phyloP scores from a whole-genome alignment of 306 rosid species.

The Cicer bijugum region DNA sequence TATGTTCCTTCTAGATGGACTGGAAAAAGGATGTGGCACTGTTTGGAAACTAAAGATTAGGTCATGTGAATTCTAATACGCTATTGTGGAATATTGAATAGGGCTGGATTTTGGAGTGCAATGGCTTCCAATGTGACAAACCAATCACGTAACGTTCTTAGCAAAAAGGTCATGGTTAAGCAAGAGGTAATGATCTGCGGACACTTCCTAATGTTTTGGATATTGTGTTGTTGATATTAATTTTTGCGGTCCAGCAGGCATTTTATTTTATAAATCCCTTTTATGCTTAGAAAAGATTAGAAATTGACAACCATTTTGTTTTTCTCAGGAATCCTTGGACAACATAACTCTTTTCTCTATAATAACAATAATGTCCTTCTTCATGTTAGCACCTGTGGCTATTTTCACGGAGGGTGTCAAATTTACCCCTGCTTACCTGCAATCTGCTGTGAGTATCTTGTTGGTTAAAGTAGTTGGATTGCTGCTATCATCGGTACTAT shows the following conservation, averaged over 20 bases:
- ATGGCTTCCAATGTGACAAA: conserved; percentile 97
- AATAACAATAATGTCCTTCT: conserved; percentile 90
- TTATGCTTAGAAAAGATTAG: neutral
- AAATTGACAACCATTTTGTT: conserved; percentile 43
- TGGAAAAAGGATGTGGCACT: neutral
- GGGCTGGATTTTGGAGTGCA: conserved; percentile 98
- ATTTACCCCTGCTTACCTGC: conserved; percentile 77
- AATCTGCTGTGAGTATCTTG: conserved; percentile 76
- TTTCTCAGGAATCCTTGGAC: conserved; percentile 85
- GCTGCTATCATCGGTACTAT: conserved; percentile 17
- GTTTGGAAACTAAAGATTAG: conserved; percentile 18
- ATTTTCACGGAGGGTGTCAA: conserved; percentile 87
- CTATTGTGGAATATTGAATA: conserved; percentile 46
- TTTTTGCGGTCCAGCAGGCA: conserved; percentile 12
- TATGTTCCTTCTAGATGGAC: conserved; percentile 16
- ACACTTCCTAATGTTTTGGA: conserved; percentile 27
- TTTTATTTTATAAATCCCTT: conserved; percentile 26
- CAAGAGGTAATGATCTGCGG: conserved; percentile 59
- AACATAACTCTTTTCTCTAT: conserved; percentile 94
- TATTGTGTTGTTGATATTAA: conserved; percentile 1
- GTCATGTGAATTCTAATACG: conserved; percentile 35
- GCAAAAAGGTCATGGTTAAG: conserved; percentile 95
- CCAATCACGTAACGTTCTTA: conserved; percentile 97
- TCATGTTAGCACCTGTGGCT: conserved; percentile 80
- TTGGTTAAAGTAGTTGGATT: conserved; percentile 32